Conservation (phyloP, 352 stramenopile species). For the Globisporangium middletonii region DNA sequence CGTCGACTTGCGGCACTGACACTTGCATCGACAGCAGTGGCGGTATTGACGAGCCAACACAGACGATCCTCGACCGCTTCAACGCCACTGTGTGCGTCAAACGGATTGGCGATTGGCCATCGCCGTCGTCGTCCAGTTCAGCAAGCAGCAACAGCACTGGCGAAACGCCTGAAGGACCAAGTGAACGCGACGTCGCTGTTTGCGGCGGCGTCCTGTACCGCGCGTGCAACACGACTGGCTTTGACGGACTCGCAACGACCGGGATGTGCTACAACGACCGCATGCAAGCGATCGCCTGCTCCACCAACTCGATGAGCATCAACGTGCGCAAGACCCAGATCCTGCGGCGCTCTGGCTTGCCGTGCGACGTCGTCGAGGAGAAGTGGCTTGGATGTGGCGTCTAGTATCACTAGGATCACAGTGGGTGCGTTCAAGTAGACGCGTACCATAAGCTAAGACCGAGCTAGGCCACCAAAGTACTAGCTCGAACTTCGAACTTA, state of each 20-base stretch:
- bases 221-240: neutral
- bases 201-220: slow-evolving; percentile 6
- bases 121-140: neutral
- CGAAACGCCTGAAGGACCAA: neutral
- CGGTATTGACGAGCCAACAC: neutral
- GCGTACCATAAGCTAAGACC: no score
- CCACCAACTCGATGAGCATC: no score
- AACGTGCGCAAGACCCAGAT: no score
- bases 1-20: neutral
- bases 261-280: no score
- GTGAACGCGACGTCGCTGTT: neutral
- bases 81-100: neutral
- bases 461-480: no score
- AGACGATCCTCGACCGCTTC: slow-evolving; percentile 1
- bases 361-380: neutral
- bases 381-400: neutral
- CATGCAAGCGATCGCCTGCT: no score
- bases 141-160: neutral
- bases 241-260: no score
- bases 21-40: neutral
- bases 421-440: no score
- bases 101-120: neutral
- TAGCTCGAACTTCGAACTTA: no score
- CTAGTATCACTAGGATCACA: neutral
- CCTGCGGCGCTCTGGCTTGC: no score